These are phyloP conservation scores for Vitis riparia DNA, from an alignment of 164 flowering plant genomes.

Conservation along the genomic window DNA sequence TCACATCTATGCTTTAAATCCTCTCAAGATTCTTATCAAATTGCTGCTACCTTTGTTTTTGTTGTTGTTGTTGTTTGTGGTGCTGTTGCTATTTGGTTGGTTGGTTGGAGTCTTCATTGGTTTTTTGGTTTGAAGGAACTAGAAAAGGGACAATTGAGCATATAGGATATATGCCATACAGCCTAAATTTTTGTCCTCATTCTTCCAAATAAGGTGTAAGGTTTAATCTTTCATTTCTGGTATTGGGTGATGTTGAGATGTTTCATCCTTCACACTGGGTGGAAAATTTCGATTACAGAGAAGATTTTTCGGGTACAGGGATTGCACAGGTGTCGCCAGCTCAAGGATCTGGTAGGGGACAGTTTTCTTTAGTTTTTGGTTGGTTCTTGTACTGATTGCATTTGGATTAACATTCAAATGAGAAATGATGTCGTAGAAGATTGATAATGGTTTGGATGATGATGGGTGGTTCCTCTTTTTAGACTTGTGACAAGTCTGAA, in stretches of 20 bases:
- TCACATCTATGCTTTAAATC: constrained; percentile 1
- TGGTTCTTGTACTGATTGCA: too few relatives aligned
- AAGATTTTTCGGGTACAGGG: not conserved
- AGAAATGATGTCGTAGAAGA: too few relatives aligned
- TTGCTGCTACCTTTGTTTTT: not conserved
- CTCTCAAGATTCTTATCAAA: constrained; percentile 15
- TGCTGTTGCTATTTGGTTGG: not conserved
- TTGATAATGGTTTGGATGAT: too few relatives aligned
- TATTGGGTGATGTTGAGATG: not conserved
- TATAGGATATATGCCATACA: not conserved
- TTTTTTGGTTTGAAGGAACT: not conserved
- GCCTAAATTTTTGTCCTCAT: not conserved
- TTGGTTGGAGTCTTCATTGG: not conserved
- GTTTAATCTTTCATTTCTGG: not conserved
- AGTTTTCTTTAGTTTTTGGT: not conserved
- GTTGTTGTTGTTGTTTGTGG: constrained; percentile 11
- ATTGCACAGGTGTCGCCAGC: not conserved
- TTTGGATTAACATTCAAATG: too few relatives aligned
- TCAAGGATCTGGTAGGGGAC: not conserved
- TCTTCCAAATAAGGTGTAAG: not conserved
- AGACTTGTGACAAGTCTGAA: too few relatives aligned
- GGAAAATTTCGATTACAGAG: not conserved
- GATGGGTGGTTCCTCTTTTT: too few relatives aligned
- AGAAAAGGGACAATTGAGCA: constrained; percentile 5
- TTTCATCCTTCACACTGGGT: not conserved